These are phyloP conservation scores for Adansonia rubrostipa DNA, from an alignment of 441 rosid species.

Conservation along the genomic window DNA sequence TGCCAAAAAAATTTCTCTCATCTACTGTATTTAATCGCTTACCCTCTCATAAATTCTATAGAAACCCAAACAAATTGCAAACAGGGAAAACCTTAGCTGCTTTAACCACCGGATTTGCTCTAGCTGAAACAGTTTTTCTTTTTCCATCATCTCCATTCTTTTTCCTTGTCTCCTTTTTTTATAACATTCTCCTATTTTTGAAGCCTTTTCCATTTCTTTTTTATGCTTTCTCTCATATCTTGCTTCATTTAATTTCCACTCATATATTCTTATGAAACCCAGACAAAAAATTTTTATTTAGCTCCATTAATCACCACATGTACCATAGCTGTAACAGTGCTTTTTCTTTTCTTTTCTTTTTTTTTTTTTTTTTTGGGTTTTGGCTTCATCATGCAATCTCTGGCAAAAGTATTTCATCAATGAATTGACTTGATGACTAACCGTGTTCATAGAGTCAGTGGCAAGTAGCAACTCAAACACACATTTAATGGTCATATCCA, in stretches of 20 bases:
- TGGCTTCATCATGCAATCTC: conserved; percentile 10
- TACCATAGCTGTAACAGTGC: not conserved
- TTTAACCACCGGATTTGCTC: not conserved
- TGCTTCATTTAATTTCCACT: not conserved
- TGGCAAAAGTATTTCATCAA: not conserved
- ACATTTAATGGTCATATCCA: not conserved
- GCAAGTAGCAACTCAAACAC: not conserved
- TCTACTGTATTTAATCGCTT: not conserved
- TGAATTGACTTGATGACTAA: not conserved
- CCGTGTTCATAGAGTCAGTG: not conserved
- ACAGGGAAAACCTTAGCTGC: not conserved
- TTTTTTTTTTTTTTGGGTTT: not conserved
- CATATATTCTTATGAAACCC: not conserved
- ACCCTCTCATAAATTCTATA: not conserved
- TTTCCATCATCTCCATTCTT: not conserved
- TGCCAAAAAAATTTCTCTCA: not conserved
- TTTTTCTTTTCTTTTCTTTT: not conserved
- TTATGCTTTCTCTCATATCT: not conserved
- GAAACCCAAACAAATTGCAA: conserved; percentile 8
- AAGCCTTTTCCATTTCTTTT: not conserved
- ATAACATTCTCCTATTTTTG: not conserved
- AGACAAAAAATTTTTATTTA: not conserved
- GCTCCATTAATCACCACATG: conserved; percentile 10
- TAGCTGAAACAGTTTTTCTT: conserved; percentile 2
- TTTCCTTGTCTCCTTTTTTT: not conserved